Evolutionary conservation across 148 eudicot genomes (phyloP).

Genomic region (Linanthus parryae): DNA sequence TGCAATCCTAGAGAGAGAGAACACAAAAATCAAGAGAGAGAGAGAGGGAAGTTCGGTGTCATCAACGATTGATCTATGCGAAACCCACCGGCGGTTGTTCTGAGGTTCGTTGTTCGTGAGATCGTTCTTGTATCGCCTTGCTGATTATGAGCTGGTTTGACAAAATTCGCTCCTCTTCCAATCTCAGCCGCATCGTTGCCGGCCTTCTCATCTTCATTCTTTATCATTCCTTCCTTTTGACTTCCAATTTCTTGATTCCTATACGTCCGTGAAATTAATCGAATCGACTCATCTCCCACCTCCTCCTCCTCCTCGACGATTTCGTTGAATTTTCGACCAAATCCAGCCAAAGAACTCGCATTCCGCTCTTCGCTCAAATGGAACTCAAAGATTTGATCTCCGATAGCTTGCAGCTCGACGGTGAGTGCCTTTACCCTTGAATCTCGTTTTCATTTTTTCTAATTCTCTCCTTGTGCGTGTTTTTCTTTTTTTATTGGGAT

Average conservation of each 20-base stretch:
- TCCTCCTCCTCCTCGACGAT: neutral
- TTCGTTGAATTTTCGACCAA: neutral
- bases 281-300: neutral
- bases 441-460: too few species aligned
- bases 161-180: constrained; percentile 36
- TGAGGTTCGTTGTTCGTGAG: too few species aligned
- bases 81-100: too few species aligned
- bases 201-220: constrained; percentile 56
- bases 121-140: neutral
- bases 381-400: constrained; percentile 23
- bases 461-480: too few species aligned
- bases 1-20: too few species aligned
- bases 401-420: constrained; percentile 15
- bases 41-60: too few species aligned
- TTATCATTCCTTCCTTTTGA: constrained; percentile 46
- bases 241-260: constrained; percentile 68
- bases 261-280: constrained; percentile 38
- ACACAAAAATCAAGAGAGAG: too few species aligned
- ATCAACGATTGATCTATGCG: too few species aligned
- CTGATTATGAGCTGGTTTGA: constrained; percentile 68
- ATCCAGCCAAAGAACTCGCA: neutral
- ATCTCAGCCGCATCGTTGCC: constrained; percentile 66
- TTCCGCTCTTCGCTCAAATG: constrained; percentile 10
- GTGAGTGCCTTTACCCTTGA: constrained; percentile 7
- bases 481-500: too few species aligned